Percentiles rank a stretch among this genome's conserved stretches.
Evolutionary conservation across 2,329 filamentous ascomycete genomes (phyloP).

Genomic region (Paracoccidioides lutzii): DNA sequence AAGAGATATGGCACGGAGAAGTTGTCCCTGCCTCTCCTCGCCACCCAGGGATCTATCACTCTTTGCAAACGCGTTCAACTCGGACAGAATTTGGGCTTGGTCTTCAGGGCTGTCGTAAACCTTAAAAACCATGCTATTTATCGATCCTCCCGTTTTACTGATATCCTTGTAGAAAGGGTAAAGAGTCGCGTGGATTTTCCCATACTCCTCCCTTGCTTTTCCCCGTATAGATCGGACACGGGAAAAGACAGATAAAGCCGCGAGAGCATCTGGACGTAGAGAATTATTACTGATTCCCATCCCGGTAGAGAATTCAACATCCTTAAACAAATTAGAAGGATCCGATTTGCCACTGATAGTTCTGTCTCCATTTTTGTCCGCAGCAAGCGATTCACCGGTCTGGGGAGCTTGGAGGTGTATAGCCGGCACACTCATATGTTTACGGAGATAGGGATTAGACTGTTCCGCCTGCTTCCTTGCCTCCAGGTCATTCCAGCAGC

Average conservation of each 20-base stretch:
- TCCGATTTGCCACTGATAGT: slow-evolving; percentile 10
- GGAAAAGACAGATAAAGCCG: slow-evolving; percentile 56
- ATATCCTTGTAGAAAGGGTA: slow-evolving; percentile 84
- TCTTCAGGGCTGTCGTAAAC: slow-evolving; percentile 78
- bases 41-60: slow-evolving; percentile 72
- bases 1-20: slow-evolving; percentile 61
- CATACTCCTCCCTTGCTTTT: slow-evolving; percentile 77
- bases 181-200: slow-evolving; percentile 75
- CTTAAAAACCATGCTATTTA: slow-evolving; percentile 73
- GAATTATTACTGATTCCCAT: slow-evolving; percentile 18
- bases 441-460: slow-evolving; percentile 25
- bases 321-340: slow-evolving; percentile 65
- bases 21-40: slow-evolving; percentile 54
- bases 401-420: not conserved
- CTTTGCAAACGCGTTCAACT: slow-evolving; percentile 63
- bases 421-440: not conserved
- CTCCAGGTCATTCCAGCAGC: slow-evolving; percentile 81
- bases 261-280: slow-evolving; percentile 42
- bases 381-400: not conserved
- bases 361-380: not conserved
- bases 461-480: slow-evolving; percentile 72
- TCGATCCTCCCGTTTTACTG: slow-evolving; percentile 52
- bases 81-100: slow-evolving; percentile 78
- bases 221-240: slow-evolving; percentile 67
- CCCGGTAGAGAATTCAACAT: slow-evolving; percentile 46